These are phyloP conservation scores for Metschnikowia shivogae DNA, from an alignment of 805 yeast genomes.

Conservation along the genomic window DNA sequence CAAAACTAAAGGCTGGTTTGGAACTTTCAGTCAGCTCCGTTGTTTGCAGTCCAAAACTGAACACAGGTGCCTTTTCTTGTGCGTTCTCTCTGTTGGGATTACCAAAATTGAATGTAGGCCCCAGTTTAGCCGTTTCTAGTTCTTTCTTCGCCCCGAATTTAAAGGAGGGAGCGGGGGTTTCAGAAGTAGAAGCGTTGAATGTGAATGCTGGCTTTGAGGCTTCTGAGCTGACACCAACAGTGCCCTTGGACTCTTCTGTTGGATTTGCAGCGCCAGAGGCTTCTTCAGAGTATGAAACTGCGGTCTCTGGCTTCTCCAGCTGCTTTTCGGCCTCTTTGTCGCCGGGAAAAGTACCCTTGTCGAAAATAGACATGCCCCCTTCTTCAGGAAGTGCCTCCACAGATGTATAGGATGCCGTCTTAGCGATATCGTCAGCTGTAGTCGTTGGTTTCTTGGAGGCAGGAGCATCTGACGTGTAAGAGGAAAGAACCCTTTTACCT, in stretches of 20 bases:
- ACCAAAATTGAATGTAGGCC: conserved; percentile 8
- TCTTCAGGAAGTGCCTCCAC: conserved; percentile 23
- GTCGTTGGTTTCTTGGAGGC: conserved; percentile 4
- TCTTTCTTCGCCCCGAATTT: background rate
- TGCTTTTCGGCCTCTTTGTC: background rate
- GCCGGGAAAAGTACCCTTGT: background rate
- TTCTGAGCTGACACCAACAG: background rate
- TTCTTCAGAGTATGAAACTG: background rate
- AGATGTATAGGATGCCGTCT: conserved; percentile 33
- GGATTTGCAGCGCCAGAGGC: background rate
- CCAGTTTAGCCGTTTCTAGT: background rate
- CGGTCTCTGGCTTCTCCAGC: background rate
- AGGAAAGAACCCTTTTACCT: conserved; percentile 9
- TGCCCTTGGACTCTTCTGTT: background rate
- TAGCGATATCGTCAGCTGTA: conserved; percentile 35
- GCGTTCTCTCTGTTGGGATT: background rate
- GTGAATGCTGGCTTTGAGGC: background rate
- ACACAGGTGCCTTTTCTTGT: background rate
- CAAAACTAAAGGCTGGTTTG: conserved; percentile 8
- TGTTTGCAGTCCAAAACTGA: background rate
- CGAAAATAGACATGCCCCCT: conserved; percentile 1
- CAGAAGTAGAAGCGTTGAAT: background rate
- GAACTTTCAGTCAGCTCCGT: no score
- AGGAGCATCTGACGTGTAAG: conserved; percentile 8
- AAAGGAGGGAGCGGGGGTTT: background rate